These are phyloP conservation scores for Vanilla planifolia DNA, from an alignment of 106 monocot genomes.

Conservation along the genomic window DNA sequence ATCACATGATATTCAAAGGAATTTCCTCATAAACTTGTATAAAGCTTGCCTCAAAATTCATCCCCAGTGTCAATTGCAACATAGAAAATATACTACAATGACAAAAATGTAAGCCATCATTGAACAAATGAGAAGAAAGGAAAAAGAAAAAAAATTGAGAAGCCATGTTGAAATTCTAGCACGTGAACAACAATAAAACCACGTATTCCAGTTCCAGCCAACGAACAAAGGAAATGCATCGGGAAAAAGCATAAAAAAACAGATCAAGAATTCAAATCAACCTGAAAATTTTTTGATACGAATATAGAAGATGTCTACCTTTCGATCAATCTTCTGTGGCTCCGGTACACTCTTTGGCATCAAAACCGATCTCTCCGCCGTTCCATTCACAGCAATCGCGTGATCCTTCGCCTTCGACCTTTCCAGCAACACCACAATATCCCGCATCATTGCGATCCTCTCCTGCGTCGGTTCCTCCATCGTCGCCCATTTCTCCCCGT, in stretches of 20 bases:
- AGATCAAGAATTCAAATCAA: neutral
- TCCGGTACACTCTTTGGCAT: neutral
- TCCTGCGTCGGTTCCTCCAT: constrained; percentile 58
- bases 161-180: neutral
- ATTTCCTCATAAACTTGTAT: neutral
- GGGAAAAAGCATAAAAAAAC: neutral
- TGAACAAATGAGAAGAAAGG: neutral
- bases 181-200: too few species aligned
- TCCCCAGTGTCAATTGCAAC: neutral
- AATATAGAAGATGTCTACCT: constrained; percentile 25
- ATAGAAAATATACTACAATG: neutral
- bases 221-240: neutral
- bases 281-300: neutral
- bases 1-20: neutral
- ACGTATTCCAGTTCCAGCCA: too few species aligned
- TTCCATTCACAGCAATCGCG: neutral
- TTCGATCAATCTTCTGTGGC: constrained; percentile 41
- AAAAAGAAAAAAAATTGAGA: neutral
- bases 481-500: constrained; percentile 68
- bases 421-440: constrained; percentile 44
- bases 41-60: neutral
- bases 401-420: constrained; percentile 23
- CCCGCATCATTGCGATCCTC: constrained; percentile 30
- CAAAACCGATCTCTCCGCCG: neutral
- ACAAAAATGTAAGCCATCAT: neutral